A percentile compares a stretch with the other conserved stretches of the same genome.
Evolutionary conservation across 2,329 filamentous ascomycete species (phyloP).

Genomic region (Teratosphaeria gauchensis): DNA sequence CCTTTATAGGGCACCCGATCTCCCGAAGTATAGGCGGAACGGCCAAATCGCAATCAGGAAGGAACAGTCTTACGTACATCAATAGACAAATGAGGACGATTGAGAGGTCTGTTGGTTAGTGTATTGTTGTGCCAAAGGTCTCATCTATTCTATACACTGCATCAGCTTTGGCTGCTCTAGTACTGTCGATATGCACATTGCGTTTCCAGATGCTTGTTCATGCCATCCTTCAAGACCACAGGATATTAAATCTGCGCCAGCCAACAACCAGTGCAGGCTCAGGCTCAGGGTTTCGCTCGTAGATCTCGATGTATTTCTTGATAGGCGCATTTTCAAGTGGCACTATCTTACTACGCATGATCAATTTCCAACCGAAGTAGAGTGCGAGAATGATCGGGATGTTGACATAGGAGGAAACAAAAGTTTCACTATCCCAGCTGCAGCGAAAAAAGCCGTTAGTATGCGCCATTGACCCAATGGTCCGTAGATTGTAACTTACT

Average conservation of each 20-base stretch:
- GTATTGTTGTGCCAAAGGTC: not conserved
- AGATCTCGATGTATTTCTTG: slow-evolving; percentile 19
- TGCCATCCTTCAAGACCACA: slow-evolving; percentile 13
- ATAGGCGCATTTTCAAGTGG: slow-evolving; percentile 17
- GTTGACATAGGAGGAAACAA: slow-evolving; percentile 21
- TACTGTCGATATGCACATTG: not conserved
- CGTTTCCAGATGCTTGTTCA: not conserved
- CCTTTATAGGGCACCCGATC: not conserved
- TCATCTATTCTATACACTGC: not conserved
- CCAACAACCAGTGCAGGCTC: slow-evolving; percentile 10
- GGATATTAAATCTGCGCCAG: slow-evolving; percentile 19
- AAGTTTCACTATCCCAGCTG: slow-evolving; percentile 17
- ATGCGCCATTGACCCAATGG: not conserved
- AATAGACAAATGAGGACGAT: not conserved
- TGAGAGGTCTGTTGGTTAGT: not conserved
- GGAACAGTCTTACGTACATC: not conserved
- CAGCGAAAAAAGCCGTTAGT: not conserved
- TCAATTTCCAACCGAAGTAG: slow-evolving; percentile 21
- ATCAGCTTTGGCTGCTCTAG: not conserved
- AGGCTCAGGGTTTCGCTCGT: slow-evolving; percentile 18
- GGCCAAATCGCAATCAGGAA: not conserved
- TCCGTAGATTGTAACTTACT: slow-evolving; percentile 1
- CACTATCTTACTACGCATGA: slow-evolving; percentile 18
- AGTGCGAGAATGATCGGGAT: slow-evolving; percentile 19
- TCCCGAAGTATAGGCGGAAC: not conserved